Evolutionary conservation across 2,329 filamentous ascomycete species (phyloP), one percentile per base, ranked within the genome.

Genomic region (Phoma sp.): DNA sequence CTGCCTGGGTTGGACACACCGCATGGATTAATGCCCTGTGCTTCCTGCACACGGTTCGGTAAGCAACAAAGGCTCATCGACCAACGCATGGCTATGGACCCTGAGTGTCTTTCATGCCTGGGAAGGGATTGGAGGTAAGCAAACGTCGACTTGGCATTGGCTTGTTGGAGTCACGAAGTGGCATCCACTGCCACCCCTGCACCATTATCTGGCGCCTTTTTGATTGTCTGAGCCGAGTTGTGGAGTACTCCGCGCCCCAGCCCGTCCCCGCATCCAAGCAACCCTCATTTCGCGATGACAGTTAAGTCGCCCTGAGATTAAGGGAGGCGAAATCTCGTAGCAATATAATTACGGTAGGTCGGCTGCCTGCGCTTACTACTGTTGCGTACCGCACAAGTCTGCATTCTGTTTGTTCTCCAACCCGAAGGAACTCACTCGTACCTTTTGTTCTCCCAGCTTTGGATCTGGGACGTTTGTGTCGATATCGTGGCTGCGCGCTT

Each of bases 201-300:
- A 62, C 60, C 44, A 57, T 61, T 51, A 43, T 62, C 57, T 63
- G 61, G 65, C 66, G 50, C 59, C 60, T 58, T 64, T 51, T 65
- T 67, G 57, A 67, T 66, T 64, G 63, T 66, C 62, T 63, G 65
- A 59, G 61, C 60, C 62, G 55, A 57, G 58, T 40, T 71, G 69
- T 72, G 70, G 70, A 71, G 70, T 67, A 55, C 62, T 50, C 51
- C 53, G 50, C 50, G 61, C 64, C 63, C 69, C 62, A 65, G 65
- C 57, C 62, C 67, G 62, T 64, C 72, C 70, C 71, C 70, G 71
- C 71, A 73, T 64, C 65, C 57, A 21, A 50, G 60, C 69, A 62
- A 53, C 65, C 57, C 55, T 69, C 71, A 68, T 71, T 61, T 71
- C 64, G 64, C 61, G 57, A 58, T 63, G 60, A 52, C 48, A 61